phyloP scores from a whole-genome alignment of 73 alveolate species.

The Tetrahymena borealis region DNA sequence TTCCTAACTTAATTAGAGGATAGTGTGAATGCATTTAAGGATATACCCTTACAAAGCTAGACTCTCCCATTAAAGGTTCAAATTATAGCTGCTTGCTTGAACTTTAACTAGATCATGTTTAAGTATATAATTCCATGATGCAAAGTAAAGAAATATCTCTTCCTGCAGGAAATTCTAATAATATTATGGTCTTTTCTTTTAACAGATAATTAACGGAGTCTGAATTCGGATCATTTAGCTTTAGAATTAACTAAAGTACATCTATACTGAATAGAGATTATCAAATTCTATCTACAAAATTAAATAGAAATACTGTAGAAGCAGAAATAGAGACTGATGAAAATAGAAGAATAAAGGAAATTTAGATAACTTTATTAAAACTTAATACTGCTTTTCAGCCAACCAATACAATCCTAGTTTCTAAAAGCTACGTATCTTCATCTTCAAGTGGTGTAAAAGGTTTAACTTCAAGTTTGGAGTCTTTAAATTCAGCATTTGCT shows the following conservation, averaged over 20 bases:
- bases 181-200: neutral
- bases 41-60: neutral
- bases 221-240: neutral
- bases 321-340: neutral
- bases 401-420: neutral
- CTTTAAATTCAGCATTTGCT: neutral
- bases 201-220: neutral
- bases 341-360: neutral
- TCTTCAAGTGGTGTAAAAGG: neutral
- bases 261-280: neutral
- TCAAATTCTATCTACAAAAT: neutral
- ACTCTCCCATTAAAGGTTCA: neutral
- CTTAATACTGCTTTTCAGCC: neutral
- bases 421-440: neutral
- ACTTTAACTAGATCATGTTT: neutral
- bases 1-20: neutral
- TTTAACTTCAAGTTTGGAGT: neutral
- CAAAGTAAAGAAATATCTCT: neutral
- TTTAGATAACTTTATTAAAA: neutral
- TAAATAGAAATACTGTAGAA: neutral
- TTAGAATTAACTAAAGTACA: neutral
- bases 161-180: neutral
- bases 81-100: neutral
- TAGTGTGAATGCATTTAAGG: neutral
- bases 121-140: neutral